Base-by-base conservation (phyloP, 2,329 filamentous ascomycete species). In the Chrysoporthe puriensis region DNA sequence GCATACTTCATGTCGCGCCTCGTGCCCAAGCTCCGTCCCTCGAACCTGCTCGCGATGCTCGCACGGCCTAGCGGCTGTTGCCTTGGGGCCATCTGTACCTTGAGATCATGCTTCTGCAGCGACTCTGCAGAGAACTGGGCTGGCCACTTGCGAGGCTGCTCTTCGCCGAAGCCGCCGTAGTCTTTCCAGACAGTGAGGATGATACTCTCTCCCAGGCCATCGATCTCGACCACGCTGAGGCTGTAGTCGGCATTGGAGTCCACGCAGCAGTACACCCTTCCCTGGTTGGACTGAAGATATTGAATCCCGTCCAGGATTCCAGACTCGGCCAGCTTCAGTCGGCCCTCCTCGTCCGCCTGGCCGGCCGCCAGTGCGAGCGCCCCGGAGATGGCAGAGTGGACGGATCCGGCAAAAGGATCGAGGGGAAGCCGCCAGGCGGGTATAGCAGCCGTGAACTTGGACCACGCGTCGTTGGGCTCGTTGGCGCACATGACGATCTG, bases 111-210 rank as follows among this genome's bases (percentile, higher is more conserved):
- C n/a, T 52, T 52, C n/a, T 21, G 48, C 48, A 52, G 48, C 4
- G 48, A 52, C 14, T 57, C 32, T 21, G 32, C 13, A 6, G 32
- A 57, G 11, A 18, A 18, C 16, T 57, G 52, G 16, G 52, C 14
- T 5, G 34, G 16, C 52, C 66, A 68, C 42, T 68, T 68, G 46
- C 7, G 32, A 5, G 40, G 18, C 21, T 57, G 3, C 1, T 56
- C 62, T 4, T 14, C 9, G 1, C 42, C 36, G 6, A 68, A 26
- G 32, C 66, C 66, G 26, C 66, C 66, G 5, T 65, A 16, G n/a
- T 62, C 48, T 32, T 58, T 68, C 66, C 66, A 68, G 2, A 50
- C 44, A 18, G 57, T 57, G 42, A 68, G 57, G 7, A 68, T 48
- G 11, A 68, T 14, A 18, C 62, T 66, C 21, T 16, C 13, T 6